Percentiles rank a stretch among this genome's conserved stretches.
These are phyloP conservation scores for Boletus insuetus DNA, from an alignment of 768 basidiomycete genomes.

Conservation along the genomic window DNA sequence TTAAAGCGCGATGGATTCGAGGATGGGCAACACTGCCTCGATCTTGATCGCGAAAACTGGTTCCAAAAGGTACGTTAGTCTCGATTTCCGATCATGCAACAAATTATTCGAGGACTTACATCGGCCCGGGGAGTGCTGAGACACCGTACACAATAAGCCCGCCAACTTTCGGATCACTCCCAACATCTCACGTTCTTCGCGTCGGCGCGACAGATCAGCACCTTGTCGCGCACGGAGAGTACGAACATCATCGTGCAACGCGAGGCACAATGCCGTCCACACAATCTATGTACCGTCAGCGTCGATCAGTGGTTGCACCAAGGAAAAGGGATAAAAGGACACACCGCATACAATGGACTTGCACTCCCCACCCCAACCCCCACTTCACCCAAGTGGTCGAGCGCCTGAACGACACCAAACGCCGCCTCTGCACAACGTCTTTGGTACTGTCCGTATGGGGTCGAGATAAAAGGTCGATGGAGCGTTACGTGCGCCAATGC, in stretches of 20 bases:
- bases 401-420: conserved; percentile 7
- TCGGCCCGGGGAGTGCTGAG: conserved; percentile 14
- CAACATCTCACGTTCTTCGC: conserved; percentile 12
- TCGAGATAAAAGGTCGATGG: conserved; percentile 18
- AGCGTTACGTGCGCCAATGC: conserved; percentile 27
- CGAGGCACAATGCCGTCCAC: conserved; percentile 23
- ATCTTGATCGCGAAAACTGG: conserved; percentile 23
- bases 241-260: conserved; percentile 20
- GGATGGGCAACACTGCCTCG: conserved; percentile 24
- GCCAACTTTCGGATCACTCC: conserved; percentile 16
- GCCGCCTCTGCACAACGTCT: conserved; percentile 16
- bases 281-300: conserved; percentile 11
- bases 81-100: background rate
- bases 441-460: conserved; percentile 9
- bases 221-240: conserved; percentile 13
- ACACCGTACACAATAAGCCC: conserved; percentile 14
- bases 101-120: conserved; percentile 13
- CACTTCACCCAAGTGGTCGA: conserved; percentile 15
- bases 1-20: conserved; percentile 17
- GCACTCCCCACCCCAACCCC: background rate
- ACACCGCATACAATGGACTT: conserved; percentile 21
- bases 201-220: conserved; percentile 3
- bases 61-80: background rate
- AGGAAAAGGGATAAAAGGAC: background rate
- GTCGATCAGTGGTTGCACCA: background rate